Percentiles rank a stretch among this genome's conserved stretches.
phyloP scores from a whole-genome alignment of 306 rosid species.

The Citrullus amarus region DNA sequence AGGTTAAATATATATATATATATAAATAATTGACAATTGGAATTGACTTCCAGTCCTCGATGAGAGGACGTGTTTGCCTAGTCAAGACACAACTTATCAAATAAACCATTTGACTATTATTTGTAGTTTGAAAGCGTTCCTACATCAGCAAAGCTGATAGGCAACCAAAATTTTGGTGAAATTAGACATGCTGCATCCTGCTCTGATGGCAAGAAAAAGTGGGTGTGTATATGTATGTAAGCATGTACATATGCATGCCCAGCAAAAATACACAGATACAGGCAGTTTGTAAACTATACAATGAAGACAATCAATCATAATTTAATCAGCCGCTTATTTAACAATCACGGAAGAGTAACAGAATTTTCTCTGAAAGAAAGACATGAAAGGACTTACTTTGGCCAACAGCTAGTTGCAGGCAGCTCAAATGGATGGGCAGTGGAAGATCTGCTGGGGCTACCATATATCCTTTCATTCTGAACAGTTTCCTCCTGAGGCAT shows the following conservation, averaged over 20 bases:
- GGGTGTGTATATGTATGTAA: not conserved
- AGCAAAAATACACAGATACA: not conserved
- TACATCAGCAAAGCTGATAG: not conserved
- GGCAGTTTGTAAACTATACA: not conserved
- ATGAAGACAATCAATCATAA: not conserved
- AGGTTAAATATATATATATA: not conserved
- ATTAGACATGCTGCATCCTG: not conserved
- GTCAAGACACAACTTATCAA: not conserved
- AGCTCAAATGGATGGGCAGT: slow-evolving; percentile 46
- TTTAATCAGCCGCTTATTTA: not conserved
- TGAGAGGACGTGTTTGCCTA: not conserved
- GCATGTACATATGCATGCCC: not conserved
- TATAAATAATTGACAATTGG: not conserved
- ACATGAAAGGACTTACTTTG: slow-evolving; percentile 52
- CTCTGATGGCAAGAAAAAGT: not conserved
- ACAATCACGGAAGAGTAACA: not conserved
- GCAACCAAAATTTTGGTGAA: not conserved
- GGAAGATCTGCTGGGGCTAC: slow-evolving; percentile 51
- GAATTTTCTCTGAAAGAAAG: not conserved
- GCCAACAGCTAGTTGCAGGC: slow-evolving; percentile 55
- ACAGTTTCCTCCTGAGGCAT: slow-evolving; percentile 45
- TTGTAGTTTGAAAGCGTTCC: not conserved
- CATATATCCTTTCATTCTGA: slow-evolving; percentile 52
- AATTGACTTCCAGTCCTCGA: not conserved
- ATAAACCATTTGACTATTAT: not conserved